Percentiles rank a stretch among this genome's conserved stretches.
These are phyloP conservation scores for Alternaria triticimaculans DNA, from an alignment of 2,329 filamentous ascomycete genomes.

Conservation along the genomic window DNA sequence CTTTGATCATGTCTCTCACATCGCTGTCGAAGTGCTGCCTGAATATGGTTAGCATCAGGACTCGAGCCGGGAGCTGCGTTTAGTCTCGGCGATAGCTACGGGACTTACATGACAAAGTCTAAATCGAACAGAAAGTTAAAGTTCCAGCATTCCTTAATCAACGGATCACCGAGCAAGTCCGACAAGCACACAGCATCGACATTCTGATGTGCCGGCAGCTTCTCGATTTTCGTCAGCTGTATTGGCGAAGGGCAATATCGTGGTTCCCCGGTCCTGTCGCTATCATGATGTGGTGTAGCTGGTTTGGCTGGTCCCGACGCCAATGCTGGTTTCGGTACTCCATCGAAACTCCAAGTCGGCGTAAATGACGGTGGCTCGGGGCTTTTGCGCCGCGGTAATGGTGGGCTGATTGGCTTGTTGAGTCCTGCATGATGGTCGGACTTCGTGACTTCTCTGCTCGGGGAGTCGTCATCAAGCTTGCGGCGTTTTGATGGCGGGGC, in stretches of 20 bases:
- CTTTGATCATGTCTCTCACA: conserved; percentile 58
- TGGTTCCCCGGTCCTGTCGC: neutral
- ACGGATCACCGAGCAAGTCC: conserved; percentile 75
- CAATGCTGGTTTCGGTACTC: conserved; percentile 20
- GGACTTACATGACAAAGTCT: conserved; percentile 63
- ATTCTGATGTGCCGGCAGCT: conserved; percentile 67
- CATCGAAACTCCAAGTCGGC: conserved; percentile 23
- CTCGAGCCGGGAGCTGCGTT: neutral
- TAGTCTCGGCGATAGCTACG: neutral
- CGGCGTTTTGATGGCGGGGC: conserved; percentile 35
- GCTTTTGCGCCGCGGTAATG: conserved; percentile 20
- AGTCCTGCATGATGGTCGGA: conserved; percentile 17
- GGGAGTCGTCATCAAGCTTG: conserved; percentile 22
- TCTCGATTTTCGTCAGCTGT: conserved; percentile 72
- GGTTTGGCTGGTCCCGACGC: neutral
- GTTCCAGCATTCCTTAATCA: conserved; percentile 75
- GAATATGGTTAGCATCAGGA: conserved; percentile 6
- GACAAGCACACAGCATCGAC: conserved; percentile 68
- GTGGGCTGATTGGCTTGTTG: conserved; percentile 40
- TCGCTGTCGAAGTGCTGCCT: conserved; percentile 63
- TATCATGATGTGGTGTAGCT: neutral
- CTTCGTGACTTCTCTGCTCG: conserved; percentile 4
- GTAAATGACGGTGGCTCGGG: neutral
- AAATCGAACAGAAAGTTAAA: conserved; percentile 73
- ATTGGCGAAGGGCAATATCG: conserved; percentile 66